Evolutionary conservation across 805 yeast species (phyloP).

Genomic region (Kuraishia piskuri): DNA sequence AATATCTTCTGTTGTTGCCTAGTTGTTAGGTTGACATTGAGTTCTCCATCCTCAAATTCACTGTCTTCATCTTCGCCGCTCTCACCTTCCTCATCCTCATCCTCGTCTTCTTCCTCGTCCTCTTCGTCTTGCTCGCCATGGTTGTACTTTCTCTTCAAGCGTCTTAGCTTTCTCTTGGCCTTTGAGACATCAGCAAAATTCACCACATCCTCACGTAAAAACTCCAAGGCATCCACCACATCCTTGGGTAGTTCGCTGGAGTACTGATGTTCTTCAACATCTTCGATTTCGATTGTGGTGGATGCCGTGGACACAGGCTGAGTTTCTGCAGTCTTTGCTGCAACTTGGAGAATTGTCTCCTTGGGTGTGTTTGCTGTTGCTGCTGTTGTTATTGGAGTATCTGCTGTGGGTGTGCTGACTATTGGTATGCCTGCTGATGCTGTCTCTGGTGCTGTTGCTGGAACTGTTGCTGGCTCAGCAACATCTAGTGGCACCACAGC

Average conservation of each 20-base stretch:
- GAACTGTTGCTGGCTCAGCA: no score
- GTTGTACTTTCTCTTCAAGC: slow-evolving; percentile 13
- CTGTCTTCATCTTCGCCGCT: slow-evolving; percentile 7
- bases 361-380: background rate
- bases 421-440: no score
- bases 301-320: background rate
- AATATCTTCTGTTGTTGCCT: slow-evolving; percentile 56
- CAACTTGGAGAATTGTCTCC: no score
- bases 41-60: slow-evolving; percentile 12
- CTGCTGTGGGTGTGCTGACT: background rate
- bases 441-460: no score
- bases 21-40: slow-evolving; percentile 25
- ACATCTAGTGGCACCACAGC: no score
- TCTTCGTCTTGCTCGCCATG: slow-evolving; percentile 12
- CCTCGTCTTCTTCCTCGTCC: slow-evolving; percentile 1
- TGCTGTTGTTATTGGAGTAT: background rate
- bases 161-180: slow-evolving; percentile 13
- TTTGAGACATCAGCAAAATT: slow-evolving; percentile 11
- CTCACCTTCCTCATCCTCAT: background rate
- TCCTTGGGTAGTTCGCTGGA: slow-evolving; percentile 12
- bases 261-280: background rate
- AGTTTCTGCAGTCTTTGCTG: background rate
- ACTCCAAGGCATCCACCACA: slow-evolving; percentile 15
- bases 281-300: background rate
- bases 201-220: slow-evolving; percentile 15